Percentiles rank a stretch among this genome's conserved stretches.
phyloP scores from a whole-genome alignment of 1,284 basidiomycete genomes.

The Termitomyces sp. region DNA sequence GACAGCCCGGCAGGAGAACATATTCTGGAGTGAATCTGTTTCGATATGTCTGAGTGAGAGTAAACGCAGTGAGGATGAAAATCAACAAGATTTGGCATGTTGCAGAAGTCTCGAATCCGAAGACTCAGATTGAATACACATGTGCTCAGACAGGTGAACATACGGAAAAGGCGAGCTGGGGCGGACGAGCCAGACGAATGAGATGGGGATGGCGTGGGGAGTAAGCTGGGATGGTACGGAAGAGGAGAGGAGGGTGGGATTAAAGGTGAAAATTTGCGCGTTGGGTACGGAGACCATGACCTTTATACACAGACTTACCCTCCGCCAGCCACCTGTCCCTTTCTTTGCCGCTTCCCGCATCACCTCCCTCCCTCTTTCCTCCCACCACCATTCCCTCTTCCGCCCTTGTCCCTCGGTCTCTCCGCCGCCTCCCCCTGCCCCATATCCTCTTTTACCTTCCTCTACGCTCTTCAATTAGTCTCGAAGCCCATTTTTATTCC shows the following conservation, averaged over 20 bases:
- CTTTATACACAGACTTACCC: constrained; percentile 25
- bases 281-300: constrained; percentile 11
- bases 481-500: constrained; percentile 9
- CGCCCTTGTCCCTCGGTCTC: constrained; percentile 18
- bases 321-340: constrained; percentile 44
- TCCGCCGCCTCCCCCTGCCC: constrained; percentile 13
- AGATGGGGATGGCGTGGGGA: not conserved
- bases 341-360: constrained; percentile 41
- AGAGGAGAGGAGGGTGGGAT: not conserved
- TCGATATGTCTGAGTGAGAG: not conserved
- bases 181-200: constrained; percentile 1
- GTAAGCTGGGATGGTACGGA: not conserved
- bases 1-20: constrained; percentile 3
- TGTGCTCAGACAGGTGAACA: constrained; percentile 9
- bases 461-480: constrained; percentile 8
- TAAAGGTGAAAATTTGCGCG: constrained; percentile 10
- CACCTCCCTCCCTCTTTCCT: constrained; percentile 32
- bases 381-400: constrained; percentile 27
- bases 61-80: constrained; percentile 1
- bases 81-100: constrained; percentile 5
- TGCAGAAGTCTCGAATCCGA: constrained; percentile 10
- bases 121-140: constrained; percentile 13
- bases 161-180: constrained; percentile 12
- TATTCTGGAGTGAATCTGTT: not conserved
- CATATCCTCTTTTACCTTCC: constrained; percentile 14